phyloP scores from a whole-genome alignment of 1,139 yeast species.

The Yamadazyma dendronema region DNA sequence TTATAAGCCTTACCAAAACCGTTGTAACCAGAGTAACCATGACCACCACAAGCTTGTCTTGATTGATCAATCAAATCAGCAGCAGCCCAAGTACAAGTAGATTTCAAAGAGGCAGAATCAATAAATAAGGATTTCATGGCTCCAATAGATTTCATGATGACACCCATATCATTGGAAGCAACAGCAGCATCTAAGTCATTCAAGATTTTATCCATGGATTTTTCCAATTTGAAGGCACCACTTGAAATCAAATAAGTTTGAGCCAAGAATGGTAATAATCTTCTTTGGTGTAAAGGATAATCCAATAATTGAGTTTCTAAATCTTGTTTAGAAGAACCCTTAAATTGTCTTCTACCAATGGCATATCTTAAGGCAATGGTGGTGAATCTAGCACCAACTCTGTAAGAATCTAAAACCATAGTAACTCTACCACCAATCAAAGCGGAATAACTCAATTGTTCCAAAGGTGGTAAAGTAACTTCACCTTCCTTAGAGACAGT shows the following conservation, averaged over 20 bases:
- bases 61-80: constrained; percentile 80
- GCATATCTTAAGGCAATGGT: constrained; percentile 89
- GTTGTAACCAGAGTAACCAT: constrained; percentile 86
- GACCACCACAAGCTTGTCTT: constrained; percentile 97
- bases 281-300: constrained; percentile 83
- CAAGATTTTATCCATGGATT: constrained; percentile 52
- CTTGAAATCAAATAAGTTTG: constrained; percentile 76
- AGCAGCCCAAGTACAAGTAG: constrained; percentile 86
- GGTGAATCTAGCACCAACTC: constrained; percentile 74
- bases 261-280: constrained; percentile 79
- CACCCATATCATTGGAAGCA: constrained; percentile 38
- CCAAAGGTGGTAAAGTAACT: constrained; percentile 75
- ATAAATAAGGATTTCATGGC: constrained; percentile 77
- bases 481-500: constrained; percentile 68
- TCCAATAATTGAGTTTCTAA: constrained; percentile 68
- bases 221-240: constrained; percentile 64
- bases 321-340: constrained; percentile 29
- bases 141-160: constrained; percentile 50
- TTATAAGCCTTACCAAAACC: constrained; percentile 86
- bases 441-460: constrained; percentile 85
- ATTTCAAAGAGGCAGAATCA: constrained; percentile 85
- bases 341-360: constrained; percentile 86
- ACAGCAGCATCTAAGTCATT: constrained; percentile 55
- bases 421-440: constrained; percentile 84
- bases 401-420: constrained; percentile 83